Conservation (phyloP, 441 rosid species). For the Geranium incanum region DNA sequence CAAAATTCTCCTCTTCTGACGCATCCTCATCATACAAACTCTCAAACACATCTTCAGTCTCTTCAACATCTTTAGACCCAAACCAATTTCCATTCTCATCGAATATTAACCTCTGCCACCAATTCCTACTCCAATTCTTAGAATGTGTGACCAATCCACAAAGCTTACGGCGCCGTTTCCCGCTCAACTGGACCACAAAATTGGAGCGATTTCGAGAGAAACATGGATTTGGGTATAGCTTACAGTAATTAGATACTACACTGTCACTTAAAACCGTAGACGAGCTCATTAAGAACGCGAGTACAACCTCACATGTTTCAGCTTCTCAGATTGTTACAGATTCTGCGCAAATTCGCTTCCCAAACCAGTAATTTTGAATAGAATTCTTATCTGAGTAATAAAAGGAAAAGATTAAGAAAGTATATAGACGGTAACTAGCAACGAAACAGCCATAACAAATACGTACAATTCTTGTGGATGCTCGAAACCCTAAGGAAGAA, state of each 20-base stretch:
- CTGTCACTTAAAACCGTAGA: constrained; percentile 45
- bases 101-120: constrained; percentile 82
- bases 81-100: constrained; percentile 87
- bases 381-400: neutral
- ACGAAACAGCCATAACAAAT: neutral
- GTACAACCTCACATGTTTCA: constrained; percentile 46
- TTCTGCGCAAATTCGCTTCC: neutral
- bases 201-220: constrained; percentile 18
- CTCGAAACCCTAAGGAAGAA: constrained; percentile 1
- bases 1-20: constrained; percentile 61
- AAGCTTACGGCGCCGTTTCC: constrained; percentile 28
- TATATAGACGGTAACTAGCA: neutral
- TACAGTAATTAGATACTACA: constrained; percentile 34
- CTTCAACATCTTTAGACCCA: constrained; percentile 58
- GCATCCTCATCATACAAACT: constrained; percentile 36
- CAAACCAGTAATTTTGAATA: neutral
- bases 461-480: neutral
- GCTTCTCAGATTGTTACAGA: neutral
- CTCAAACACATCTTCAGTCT: constrained; percentile 38
- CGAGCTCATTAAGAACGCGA: constrained; percentile 64
- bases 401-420: neutral
- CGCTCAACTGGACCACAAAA: constrained; percentile 21
- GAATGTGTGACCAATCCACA: constrained; percentile 48
- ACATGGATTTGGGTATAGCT: constrained; percentile 19
- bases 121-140: constrained; percentile 44